Conservation (phyloP, 768 basidiomycete species). For the Tricholomella constricta region DNA sequence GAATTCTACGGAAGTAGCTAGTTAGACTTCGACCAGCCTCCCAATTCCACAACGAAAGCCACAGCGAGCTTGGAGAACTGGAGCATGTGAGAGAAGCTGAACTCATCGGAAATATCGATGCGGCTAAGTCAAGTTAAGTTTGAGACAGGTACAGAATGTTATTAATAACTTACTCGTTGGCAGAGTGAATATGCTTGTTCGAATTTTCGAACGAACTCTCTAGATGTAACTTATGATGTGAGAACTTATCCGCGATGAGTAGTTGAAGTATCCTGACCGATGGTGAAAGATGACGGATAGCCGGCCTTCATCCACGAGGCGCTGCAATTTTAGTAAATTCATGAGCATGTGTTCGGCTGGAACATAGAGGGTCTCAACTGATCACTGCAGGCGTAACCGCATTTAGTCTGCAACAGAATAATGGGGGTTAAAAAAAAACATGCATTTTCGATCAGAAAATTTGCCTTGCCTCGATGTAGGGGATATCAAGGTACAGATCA, state of each 20-base stretch:
- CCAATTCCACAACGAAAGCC: slow-evolving; percentile 77
- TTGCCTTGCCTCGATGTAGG: slow-evolving; percentile 59
- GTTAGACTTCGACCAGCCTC: slow-evolving; percentile 42
- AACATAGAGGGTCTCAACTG: slow-evolving; percentile 55
- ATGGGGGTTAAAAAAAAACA: slow-evolving; percentile 16
- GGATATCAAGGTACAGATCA: slow-evolving; percentile 79
- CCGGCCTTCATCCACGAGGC: slow-evolving; percentile 88
- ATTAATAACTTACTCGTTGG: slow-evolving; percentile 66
- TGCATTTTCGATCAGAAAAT: neutral
- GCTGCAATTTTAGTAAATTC: slow-evolving; percentile 29
- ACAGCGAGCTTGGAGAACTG: slow-evolving; percentile 86
- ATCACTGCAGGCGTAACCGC: slow-evolving; percentile 94
- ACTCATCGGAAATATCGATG: slow-evolving; percentile 84
- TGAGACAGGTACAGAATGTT: slow-evolving; percentile 5
- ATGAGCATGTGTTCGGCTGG: slow-evolving; percentile 31
- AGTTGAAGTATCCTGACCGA: slow-evolving; percentile 50
- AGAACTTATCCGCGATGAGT: slow-evolving; percentile 16
- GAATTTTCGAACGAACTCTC: slow-evolving; percentile 76
- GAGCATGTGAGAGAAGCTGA: slow-evolving; percentile 88
- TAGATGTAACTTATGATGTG: slow-evolving; percentile 24
- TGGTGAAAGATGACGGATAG: slow-evolving; percentile 82
- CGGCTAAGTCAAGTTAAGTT: slow-evolving; percentile 49
- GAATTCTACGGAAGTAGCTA: neutral
- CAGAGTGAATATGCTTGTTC: slow-evolving; percentile 82
- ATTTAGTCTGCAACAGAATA: slow-evolving; percentile 61